A percentile compares a stretch with the other conserved stretches of the same genome.
Conservation (phyloP, 2,329 filamentous ascomycete genomes). For the Dactylellina cionopaga region DNA sequence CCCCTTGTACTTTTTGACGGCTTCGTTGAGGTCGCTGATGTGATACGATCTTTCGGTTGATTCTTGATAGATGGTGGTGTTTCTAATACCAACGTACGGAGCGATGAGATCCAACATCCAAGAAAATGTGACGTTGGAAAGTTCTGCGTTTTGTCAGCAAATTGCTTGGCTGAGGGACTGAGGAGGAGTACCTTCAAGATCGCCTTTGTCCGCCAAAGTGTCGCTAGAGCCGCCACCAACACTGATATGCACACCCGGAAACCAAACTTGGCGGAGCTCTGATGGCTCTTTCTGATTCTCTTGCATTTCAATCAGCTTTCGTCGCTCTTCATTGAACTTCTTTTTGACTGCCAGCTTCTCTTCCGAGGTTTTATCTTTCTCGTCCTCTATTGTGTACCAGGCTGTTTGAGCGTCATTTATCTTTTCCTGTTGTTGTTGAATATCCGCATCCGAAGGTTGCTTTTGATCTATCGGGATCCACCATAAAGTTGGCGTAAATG, state of each 20-base stretch:
- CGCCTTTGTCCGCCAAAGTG: not conserved
- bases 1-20: not conserved
- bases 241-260: conserved; percentile 62
- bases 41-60: too few relatives aligned
- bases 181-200: conserved; percentile 26
- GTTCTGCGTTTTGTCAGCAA: conserved; percentile 31
- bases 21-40: too few relatives aligned
- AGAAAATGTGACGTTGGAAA: conserved; percentile 60
- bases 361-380: not conserved
- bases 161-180: not conserved
- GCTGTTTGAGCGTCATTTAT: not conserved
- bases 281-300: conserved; percentile 14
- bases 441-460: not conserved
- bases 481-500: conserved; percentile 66
- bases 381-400: not conserved
- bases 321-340: not conserved
- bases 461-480: conserved; percentile 52
- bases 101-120: conserved; percentile 60
- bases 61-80: not conserved
- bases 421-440: not conserved
- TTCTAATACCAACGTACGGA: conserved; percentile 42
- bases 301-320: not conserved
- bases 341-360: not conserved
- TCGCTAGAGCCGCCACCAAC: conserved; percentile 64
- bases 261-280: conserved; percentile 63